These are phyloP conservation scores for Eucalyptus victrix DNA, from an alignment of 345 rosid genomes.

Conservation along the genomic window DNA sequence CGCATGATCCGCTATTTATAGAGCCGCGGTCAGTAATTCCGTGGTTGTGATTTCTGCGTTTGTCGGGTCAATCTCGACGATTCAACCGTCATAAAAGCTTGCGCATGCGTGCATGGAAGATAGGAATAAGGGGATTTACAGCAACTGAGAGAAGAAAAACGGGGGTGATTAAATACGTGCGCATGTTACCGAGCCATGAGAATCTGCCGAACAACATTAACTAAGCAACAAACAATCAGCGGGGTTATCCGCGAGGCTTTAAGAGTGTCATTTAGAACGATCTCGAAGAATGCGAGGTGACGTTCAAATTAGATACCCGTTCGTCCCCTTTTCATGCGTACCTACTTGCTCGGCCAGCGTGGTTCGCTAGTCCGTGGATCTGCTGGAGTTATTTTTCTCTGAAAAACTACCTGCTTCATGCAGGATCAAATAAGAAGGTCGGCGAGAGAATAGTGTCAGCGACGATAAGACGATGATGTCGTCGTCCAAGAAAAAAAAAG, in stretches of 20 bases:
- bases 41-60: neutral
- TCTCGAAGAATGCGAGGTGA: too few species aligned
- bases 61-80: neutral
- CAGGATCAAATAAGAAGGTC: neutral
- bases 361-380: neutral
- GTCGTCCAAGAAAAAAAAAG: neutral
- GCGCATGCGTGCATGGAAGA: too few species aligned
- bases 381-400: neutral
- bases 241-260: too few species aligned
- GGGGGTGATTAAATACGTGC: too few species aligned
- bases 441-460: neutral
- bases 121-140: too few species aligned
- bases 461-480: neutral
- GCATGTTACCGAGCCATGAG: too few species aligned
- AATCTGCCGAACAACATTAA: too few species aligned
- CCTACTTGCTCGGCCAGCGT: neutral
- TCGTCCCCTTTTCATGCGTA: too few species aligned
- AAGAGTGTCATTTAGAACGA: too few species aligned
- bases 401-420: neutral
- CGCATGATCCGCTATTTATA: neutral
- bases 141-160: too few species aligned
- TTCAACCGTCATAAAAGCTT: neutral
- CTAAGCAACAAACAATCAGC: too few species aligned
- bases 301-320: too few species aligned
- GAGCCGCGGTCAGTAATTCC: neutral